phyloP scores from a whole-genome alignment of 139 green algal species.

The Dunaliella primolecta region DNA sequence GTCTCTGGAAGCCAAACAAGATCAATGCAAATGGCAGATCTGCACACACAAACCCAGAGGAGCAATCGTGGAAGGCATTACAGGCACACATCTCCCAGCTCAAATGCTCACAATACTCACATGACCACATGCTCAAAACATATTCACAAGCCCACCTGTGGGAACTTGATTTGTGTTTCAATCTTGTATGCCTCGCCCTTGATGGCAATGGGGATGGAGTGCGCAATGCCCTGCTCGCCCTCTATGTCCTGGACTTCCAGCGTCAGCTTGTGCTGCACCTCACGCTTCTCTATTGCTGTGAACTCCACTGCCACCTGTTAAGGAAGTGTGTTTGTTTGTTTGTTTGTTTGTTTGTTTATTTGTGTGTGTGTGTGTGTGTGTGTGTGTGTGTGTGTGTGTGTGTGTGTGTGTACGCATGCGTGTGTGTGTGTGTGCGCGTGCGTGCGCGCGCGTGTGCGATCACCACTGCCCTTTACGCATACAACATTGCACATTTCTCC shows the following conservation, averaged over 20 bases:
- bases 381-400: not conserved
- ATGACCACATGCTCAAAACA: no score
- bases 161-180: conserved; percentile 62
- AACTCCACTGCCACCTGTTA: conserved; percentile 49
- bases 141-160: conserved; percentile 32
- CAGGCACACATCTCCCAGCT: no score
- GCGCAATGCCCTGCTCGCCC: conserved; percentile 39
- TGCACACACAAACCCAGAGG: no score
- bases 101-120: no score
- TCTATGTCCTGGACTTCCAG: conserved; percentile 41
- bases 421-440: no score
- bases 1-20: no score
- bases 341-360: not conserved
- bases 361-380: not conserved
- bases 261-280: conserved; percentile 42
- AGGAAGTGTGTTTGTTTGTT: not conserved
- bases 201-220: conserved; percentile 55
- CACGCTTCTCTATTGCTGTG: conserved; percentile 51
- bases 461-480: no score
- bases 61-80: no score
- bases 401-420: no score
- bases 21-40: no score
- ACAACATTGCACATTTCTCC: no score
- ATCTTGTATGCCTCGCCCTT: conserved; percentile 76
- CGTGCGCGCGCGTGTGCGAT: no score